Base-by-base conservation (phyloP, 2,329 filamentous ascomycete species). In the Calcarisporium arbuscula region DNA sequence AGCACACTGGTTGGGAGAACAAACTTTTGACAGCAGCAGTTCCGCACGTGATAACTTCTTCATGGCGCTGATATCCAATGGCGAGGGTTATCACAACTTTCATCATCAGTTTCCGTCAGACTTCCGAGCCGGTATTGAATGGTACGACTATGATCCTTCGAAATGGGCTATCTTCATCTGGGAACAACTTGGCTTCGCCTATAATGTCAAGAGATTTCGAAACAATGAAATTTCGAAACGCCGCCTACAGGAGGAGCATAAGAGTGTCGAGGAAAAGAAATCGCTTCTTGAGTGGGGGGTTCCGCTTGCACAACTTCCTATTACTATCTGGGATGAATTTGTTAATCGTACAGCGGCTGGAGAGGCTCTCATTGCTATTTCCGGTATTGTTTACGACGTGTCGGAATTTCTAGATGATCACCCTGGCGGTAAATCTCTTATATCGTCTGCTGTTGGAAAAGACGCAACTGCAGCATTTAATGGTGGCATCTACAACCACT, bases 391-490 rank as follows among this genome's bases (percentile, higher is more conserved):
- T 45, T 94, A 86, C 70, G 86, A 95, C 66, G 72, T 94, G 44
- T 92, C 87, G 31, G 74, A 81, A 33, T 94, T 94, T 54, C 57
- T 94, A 39, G 76, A 85, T 30, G 77, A 84, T 42, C 88, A 95
- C 56, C 88, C 88, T 12, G 88, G 87, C 45, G 88, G 88, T 37
- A 25, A 25, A 4, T 9, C 22, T 25, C 3, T 25, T 10, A 25
- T 25, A 10, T 9, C 22, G 14, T 25, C 22, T 25, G 22, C 22
- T 3, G 14, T 25, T 25, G 22, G 22, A 25, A 25, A 25, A 14
- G 22, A 25, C 14, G 22, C 22, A 9, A 25, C 22, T 25, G 14
- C 22, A 25, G 14, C 14, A 14, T 25, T 25, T 14, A 25, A 25
- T 25, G 22, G 22, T 14, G 22, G 22, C 10, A 14, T 25, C 14